These are phyloP conservation scores for Linum lewisii DNA, from an alignment of 345 rosid genomes.

Conservation along the genomic window DNA sequence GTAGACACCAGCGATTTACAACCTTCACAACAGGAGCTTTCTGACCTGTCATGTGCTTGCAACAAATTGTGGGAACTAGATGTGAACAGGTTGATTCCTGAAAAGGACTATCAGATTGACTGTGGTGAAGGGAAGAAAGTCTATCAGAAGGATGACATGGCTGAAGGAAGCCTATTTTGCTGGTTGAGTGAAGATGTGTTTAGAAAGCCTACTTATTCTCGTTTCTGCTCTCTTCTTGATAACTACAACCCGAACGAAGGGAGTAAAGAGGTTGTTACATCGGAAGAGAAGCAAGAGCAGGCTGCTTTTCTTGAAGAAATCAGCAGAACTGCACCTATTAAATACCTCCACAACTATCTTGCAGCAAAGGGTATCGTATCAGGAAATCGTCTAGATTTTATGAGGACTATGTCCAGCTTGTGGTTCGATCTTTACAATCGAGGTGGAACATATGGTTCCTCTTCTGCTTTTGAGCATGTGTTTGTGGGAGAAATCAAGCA, in stretches of 20 bases:
- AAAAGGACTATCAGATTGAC: constrained; percentile 75
- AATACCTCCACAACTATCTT: constrained; percentile 75
- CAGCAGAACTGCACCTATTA: constrained; percentile 75
- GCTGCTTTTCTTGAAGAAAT: constrained; percentile 86
- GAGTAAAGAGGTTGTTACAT: constrained; percentile 64
- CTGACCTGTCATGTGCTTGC: constrained; percentile 73
- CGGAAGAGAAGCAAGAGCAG: constrained; percentile 88
- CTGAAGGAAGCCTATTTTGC: constrained; percentile 55
- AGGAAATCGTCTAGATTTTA: constrained; percentile 58
- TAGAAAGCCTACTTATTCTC: constrained; percentile 62
- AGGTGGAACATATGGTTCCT: constrained; percentile 68
- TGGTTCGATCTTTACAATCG: constrained; percentile 88
- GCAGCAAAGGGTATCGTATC: constrained; percentile 46
- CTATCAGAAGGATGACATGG: constrained; percentile 60
- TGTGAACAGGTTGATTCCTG: constrained; percentile 62
- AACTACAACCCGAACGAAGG: constrained; percentile 80
- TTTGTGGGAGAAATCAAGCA: constrained; percentile 94
- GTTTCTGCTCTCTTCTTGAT: constrained; percentile 84
- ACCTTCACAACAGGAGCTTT: constrained; percentile 65
- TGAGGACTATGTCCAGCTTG: constrained; percentile 51
- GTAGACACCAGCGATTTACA: constrained; percentile 29
- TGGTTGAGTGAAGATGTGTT: constrained; percentile 64
- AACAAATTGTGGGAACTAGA: constrained; percentile 89
- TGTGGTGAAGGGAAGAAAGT: constrained; percentile 90
- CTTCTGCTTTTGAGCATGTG: constrained; percentile 97